Conservation (phyloP, 2,329 filamentous ascomycete genomes). For the Alternaria tenuissima region DNA sequence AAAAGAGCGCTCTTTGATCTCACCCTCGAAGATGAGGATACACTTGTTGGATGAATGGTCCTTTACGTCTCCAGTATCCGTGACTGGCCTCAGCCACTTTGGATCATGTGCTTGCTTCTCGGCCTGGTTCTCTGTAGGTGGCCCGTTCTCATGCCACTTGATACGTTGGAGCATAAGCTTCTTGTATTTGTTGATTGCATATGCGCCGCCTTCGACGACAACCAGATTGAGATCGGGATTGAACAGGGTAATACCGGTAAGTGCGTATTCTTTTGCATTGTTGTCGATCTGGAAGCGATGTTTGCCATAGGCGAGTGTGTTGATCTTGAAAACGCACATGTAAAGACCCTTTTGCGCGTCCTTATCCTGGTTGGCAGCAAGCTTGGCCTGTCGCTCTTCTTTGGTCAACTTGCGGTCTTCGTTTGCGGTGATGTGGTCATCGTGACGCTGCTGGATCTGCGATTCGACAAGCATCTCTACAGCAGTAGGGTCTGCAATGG, state of each 20-base stretch:
- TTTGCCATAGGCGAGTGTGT: slow-evolving; percentile 87
- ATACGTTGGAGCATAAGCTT: slow-evolving; percentile 94
- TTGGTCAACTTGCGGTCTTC: slow-evolving; percentile 87
- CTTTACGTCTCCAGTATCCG: slow-evolving; percentile 79
- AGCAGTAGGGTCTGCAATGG: slow-evolving; percentile 94
- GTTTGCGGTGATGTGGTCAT: slow-evolving; percentile 80
- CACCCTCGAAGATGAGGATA: slow-evolving; percentile 87
- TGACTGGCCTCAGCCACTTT: slow-evolving; percentile 79
- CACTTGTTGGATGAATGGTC: slow-evolving; percentile 86
- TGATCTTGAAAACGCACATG: slow-evolving; percentile 87
- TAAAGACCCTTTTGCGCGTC: slow-evolving; percentile 88
- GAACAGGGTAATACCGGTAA: slow-evolving; percentile 92
- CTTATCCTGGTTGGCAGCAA: slow-evolving; percentile 81
- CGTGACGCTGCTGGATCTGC: slow-evolving; percentile 86
- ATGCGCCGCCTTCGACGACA: slow-evolving; percentile 87
- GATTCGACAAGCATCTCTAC: slow-evolving; percentile 93
- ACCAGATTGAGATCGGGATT: slow-evolving; percentile 89
- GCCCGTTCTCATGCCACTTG: slow-evolving; percentile 90
- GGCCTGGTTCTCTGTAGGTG: slow-evolving; percentile 66
- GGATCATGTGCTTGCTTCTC: slow-evolving; percentile 69
- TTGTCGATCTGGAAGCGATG: slow-evolving; percentile 92
- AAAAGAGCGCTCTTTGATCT: slow-evolving; percentile 81
- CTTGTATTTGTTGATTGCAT: slow-evolving; percentile 84
- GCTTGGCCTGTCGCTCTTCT: slow-evolving; percentile 85
- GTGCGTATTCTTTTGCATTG: slow-evolving; percentile 86